Base-by-base conservation (phyloP, 179 eudicot genomes). In the Beta macrorhiza region DNA sequence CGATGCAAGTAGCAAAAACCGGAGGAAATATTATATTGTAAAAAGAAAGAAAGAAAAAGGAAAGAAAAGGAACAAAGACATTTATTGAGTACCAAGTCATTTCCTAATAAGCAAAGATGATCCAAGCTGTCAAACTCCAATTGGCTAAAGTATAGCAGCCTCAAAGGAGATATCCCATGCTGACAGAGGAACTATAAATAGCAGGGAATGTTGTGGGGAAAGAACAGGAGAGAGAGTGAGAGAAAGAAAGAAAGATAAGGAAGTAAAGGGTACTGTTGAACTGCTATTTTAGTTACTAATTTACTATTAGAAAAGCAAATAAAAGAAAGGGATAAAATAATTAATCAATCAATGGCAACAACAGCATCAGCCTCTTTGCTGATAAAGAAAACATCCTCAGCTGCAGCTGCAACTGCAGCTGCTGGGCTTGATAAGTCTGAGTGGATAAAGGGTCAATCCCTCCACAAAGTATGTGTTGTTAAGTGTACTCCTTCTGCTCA, bases 361-460 rank as follows among this genome's bases (percentile, higher is more conserved):
- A 44, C 75, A 59, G 85, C 88, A 29, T 80, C 90, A 69, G 87
- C 91, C 42, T 87, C 92, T 57, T 82, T 89, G 55, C 90, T 88
- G 76, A 37, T 37, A 1, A 37, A 37, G 42, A 89, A 87, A 83
- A 69, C 90, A 62, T 85, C 91, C 3, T 73, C 87, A 22, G 45
- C 42, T 37, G 10, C 15, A 15, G 4, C 42, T 37, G 10, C 15
- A 15, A 0, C 42, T 37, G 42, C 59, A 56, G 59, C 65, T 2
- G 85, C 86, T 44, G 86, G 83, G 57, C 82, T 88, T 55, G 89
- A 88, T 79, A 91, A 89, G 84, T 81, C 86, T 16, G 91, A 89
- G 9, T 90, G 87, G 88, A 82, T 87, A 47, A 87, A 89, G 81
- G 93, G 89, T 22, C 90, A 88, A 76, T 53, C 86, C 75, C 83